Percentiles rank a stretch among this genome's conserved stretches.
Evolutionary conservation across 1,284 basidiomycete species (phyloP).

Genomic region (Pterulicium gracile): DNA sequence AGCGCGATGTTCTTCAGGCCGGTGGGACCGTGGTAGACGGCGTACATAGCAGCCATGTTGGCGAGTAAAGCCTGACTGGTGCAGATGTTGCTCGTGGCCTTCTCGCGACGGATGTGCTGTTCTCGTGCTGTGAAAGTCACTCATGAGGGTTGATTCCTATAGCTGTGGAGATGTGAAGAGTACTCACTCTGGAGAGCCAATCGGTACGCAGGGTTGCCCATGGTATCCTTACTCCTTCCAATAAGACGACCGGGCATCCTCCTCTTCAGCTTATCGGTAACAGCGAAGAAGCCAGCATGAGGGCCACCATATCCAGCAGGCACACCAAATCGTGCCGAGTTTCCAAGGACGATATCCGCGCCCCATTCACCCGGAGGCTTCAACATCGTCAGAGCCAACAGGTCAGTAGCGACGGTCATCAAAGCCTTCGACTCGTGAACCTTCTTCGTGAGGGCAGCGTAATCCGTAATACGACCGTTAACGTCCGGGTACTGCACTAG

Average conservation of each 20-base stretch:
- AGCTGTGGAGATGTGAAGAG: conserved; percentile 7
- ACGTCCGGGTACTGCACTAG: conserved; percentile 92
- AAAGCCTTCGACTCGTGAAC: conserved; percentile 75
- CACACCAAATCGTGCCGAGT: conserved; percentile 92
- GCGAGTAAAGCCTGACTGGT: conserved; percentile 90
- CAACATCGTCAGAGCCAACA: conserved; percentile 87
- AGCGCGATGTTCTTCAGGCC: conserved; percentile 82
- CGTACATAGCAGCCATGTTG: conserved; percentile 97
- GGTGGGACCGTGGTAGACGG: conserved; percentile 90
- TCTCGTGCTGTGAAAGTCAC: conserved; percentile 59
- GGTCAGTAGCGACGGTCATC: conserved; percentile 83
- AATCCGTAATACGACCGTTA: conserved; percentile 79
- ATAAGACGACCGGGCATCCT: conserved; percentile 97
- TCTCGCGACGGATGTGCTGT: conserved; percentile 93
- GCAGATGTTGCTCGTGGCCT: conserved; percentile 92
- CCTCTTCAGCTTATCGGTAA: conserved; percentile 86
- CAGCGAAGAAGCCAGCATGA: conserved; percentile 94
- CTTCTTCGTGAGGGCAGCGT: conserved; percentile 51
- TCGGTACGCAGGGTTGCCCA: conserved; percentile 84
- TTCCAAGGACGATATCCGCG: conserved; percentile 92
- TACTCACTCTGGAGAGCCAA: conserved; percentile 85
- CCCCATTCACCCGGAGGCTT: conserved; percentile 99
- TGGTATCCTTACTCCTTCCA: conserved; percentile 78
- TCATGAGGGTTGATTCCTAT: conserved; percentile 3
- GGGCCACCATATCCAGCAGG: conserved; percentile 87